A percentile compares a stretch with the other conserved stretches of the same genome.
These are phyloP conservation scores for Colletotrichum orchidophilum DNA, from an alignment of 2,329 filamentous ascomycete genomes.

Conservation along the genomic window DNA sequence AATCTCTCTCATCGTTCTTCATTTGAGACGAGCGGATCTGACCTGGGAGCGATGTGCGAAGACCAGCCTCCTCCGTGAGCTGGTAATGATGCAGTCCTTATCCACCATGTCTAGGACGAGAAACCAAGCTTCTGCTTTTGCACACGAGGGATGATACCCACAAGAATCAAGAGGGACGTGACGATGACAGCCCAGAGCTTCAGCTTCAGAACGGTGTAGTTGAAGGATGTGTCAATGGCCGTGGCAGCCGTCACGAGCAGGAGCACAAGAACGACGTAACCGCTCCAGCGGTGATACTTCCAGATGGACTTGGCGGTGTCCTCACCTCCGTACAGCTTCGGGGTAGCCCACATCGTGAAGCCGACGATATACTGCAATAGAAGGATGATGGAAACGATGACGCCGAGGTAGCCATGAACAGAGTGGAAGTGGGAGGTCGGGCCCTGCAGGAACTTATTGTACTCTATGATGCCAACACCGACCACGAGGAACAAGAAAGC, in stretches of 20 bases:
- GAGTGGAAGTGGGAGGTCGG: conserved; percentile 78
- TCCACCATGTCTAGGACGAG: not conserved
- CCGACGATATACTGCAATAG: conserved; percentile 80
- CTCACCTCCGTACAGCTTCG: conserved; percentile 78
- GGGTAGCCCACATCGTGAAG: conserved; percentile 82
- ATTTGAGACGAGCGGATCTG: not conserved
- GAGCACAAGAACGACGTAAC: conserved; percentile 77
- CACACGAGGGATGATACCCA: conserved; percentile 81
- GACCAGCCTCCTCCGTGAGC: not conserved
- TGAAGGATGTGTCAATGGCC: conserved; percentile 82
- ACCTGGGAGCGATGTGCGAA: not conserved
- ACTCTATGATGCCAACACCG: conserved; percentile 77
- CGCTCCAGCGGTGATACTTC: conserved; percentile 86
- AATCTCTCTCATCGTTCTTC: not conserved
- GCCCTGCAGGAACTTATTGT: conserved; percentile 80
- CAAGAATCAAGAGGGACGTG: conserved; percentile 71
- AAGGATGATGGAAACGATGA: conserved; percentile 76
- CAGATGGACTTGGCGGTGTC: conserved; percentile 84
- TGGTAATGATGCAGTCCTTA: not conserved
- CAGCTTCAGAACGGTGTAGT: conserved; percentile 72
- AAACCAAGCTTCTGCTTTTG: conserved; percentile 83
- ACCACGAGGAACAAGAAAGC: conserved; percentile 69
- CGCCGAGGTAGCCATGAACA: conserved; percentile 83
- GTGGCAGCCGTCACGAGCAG: conserved; percentile 78
- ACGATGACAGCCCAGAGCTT: conserved; percentile 80